Conservation (phyloP, 2,329 filamentous ascomycete species). For the Colletotrichum paranaense region DNA sequence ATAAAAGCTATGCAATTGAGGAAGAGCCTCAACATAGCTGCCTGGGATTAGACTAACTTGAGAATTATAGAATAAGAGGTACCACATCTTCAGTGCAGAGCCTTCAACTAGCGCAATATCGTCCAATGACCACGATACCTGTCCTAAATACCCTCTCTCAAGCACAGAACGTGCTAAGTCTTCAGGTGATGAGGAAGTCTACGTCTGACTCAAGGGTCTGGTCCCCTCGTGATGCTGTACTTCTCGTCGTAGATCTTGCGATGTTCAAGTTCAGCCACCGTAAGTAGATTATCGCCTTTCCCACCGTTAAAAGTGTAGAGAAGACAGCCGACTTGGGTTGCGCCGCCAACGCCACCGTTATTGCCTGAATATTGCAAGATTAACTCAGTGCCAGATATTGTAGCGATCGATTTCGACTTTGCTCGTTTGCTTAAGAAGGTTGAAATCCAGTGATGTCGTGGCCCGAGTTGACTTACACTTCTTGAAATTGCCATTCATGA, state of each 20-base stretch:
- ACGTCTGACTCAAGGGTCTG: background rate
- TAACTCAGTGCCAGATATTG: background rate
- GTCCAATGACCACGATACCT: background rate
- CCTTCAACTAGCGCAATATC: background rate
- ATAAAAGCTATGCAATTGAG: background rate
- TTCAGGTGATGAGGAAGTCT: background rate
- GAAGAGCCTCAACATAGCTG: background rate
- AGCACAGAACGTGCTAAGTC: background rate
- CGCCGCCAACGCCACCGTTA: slow-evolving; percentile 5
- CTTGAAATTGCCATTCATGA: slow-evolving; percentile 1
- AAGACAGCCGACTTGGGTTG: background rate
- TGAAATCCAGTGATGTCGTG: too few relatives aligned
- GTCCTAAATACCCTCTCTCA: background rate
- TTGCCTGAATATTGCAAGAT: background rate
- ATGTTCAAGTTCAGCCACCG: background rate
- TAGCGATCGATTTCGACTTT: background rate
- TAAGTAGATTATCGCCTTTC: background rate
- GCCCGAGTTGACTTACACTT: background rate
- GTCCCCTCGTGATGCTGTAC: background rate
- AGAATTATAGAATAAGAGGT: background rate
- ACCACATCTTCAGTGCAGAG: background rate
- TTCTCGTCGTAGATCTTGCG: background rate
- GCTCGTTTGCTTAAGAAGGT: background rate
- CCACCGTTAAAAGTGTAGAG: slow-evolving; percentile 1
- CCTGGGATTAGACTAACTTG: background rate